Evolutionary conservation across 176 grass and related monocot species (phyloP).

Genomic region (bread wheat (Triticum aestivum)): DNA sequence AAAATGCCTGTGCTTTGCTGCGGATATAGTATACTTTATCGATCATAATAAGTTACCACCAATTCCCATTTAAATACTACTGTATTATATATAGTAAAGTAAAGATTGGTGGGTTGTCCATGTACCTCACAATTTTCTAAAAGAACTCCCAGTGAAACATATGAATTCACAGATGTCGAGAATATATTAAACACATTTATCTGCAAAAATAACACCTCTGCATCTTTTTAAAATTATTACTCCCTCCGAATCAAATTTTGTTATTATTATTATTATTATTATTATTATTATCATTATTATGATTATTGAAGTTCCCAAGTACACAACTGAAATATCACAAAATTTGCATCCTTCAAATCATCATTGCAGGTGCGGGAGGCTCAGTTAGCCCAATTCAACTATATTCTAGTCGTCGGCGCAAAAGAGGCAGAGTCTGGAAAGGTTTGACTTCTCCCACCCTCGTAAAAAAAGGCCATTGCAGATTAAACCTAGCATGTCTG

Average conservation of each 20-base stretch:
- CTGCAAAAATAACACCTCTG: neutral
- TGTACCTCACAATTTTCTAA: neutral
- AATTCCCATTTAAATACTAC: neutral
- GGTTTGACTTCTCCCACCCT: constrained; percentile 36
- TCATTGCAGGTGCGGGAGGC: constrained; percentile 80
- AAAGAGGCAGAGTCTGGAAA: constrained; percentile 78
- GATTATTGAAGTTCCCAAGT: neutral
- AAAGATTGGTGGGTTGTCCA: neutral
- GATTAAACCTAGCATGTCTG: neutral
- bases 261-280: too few species aligned
- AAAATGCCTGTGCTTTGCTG: neutral
- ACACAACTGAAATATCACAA: neutral
- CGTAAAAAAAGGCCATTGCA: neutral
- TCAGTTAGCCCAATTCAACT: constrained; percentile 91
- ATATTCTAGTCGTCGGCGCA: constrained; percentile 89
- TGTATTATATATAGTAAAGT: neutral
- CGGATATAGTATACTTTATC: neutral
- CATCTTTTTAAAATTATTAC: neutral
- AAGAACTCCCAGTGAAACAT: neutral
- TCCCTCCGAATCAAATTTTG: too few species aligned
- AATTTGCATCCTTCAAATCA: neutral
- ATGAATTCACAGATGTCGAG: neutral
- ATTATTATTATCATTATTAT: too few species aligned
- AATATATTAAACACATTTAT: neutral
- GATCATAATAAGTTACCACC: neutral